Evolutionary conservation across 2,329 filamentous ascomycete species (phyloP), one percentile per base, ranked within the genome.

Genomic region (Rhinocladiella similis): DNA sequence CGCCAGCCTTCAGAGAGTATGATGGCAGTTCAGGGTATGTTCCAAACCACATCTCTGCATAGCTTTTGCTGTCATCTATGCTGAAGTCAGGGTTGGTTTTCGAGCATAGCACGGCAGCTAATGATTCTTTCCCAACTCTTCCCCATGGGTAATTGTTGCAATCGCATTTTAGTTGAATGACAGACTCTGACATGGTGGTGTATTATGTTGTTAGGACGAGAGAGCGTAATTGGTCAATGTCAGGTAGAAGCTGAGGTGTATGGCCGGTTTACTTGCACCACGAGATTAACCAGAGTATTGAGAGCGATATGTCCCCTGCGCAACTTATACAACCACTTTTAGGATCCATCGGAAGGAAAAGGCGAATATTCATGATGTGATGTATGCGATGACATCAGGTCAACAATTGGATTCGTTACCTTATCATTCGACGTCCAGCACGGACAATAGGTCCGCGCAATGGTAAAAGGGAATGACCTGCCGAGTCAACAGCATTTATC

Each of bases 31-130:
- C 83, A 0, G 87, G 87, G 67, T 91, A 90, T 43, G 88, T 90
- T 3, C 87, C 88, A 76, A 91, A 88, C 88, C 88, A 91, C 80
- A 87, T 84, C 73, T 87, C 84, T 1, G 83, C 80, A 67, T 91
- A 91, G 5, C 76, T 72, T 63, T 84, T 79, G 55, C 79, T 76
- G 53, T 89, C 81, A 19, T 90, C 79, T 47, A 91, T 80, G 58
- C 81, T 77, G 73, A 88, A 88, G 35, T 78, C 76, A 5, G 77
- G 80, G 12, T 83, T 83, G 0, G 86, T 88, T 63, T 86, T 82
- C 10, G 81, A 78, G 65, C 85, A 89, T 9, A 90, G 73, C 41
- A 77, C 78, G 1, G 86, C 88, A 12, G 86, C 84, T 12, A 90
- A 70, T 0, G 87, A 90, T 2, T 86, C 70, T 13, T 77, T 79